These are phyloP conservation scores for Sutorius australiensis DNA, from an alignment of 768 basidiomycete species.

Conservation along the genomic window DNA sequence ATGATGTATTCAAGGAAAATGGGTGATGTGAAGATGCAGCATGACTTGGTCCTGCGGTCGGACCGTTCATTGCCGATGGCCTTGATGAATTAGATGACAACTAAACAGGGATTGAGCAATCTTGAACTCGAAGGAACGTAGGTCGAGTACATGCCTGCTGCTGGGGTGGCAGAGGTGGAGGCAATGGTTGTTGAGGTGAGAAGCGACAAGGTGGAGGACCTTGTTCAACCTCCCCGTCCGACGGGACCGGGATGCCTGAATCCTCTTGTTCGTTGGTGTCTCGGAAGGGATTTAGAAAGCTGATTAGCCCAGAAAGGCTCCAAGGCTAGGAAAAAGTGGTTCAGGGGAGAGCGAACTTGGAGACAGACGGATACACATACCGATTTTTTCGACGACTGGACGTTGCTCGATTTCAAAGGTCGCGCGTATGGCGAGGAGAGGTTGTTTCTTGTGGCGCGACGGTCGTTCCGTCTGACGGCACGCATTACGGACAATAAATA, in stretches of 20 bases:
- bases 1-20: constrained; percentile 19
- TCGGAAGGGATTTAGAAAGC: constrained; percentile 48
- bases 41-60: constrained; percentile 10
- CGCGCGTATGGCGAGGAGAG: constrained; percentile 58
- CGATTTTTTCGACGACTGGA: constrained; percentile 41
- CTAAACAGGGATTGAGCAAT: constrained; percentile 25
- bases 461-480: constrained; percentile 47
- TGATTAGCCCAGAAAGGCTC: constrained; percentile 50
- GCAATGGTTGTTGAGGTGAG: constrained; percentile 19
- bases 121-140: constrained; percentile 16
- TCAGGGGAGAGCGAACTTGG: constrained; percentile 7
- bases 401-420: constrained; percentile 24
- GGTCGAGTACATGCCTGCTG: constrained; percentile 26
- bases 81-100: constrained; percentile 18
- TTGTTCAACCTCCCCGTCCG: constrained; percentile 27
- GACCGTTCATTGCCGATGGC: constrained; percentile 14
- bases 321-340: constrained; percentile 35
- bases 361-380: constrained; percentile 29
- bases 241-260: constrained; percentile 17
- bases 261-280: constrained; percentile 21
- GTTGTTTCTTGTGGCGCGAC: constrained; percentile 34
- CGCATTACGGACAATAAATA: constrained; percentile 44
- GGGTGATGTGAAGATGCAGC: constrained; percentile 11
- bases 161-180: constrained; percentile 21
- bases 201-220: constrained; percentile 25